Base-by-base conservation (phyloP, 2,329 filamentous ascomycete species). In the Venturia carpophila region DNA sequence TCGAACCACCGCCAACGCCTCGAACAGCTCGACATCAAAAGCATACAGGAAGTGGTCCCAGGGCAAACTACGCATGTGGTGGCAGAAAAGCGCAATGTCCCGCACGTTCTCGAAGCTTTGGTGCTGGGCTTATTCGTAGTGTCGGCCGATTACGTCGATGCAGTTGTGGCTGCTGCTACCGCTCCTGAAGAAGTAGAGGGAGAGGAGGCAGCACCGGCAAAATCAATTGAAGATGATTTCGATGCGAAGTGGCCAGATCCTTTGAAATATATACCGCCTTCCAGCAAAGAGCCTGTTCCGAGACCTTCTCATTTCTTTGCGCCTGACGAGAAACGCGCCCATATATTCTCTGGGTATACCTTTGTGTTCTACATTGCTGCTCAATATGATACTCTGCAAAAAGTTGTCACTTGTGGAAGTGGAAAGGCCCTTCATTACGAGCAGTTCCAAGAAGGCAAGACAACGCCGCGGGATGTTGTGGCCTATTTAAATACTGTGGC, bases 11-110 rank as follows among this genome's bases (percentile, higher is more conserved):
- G 84, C 67, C 78, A 83, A 41, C 82, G 82, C 64, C 83, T 97
- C 21, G 91, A 95, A 73, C 84, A 87, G 56, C 81, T 96, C n/a
- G 94, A 96, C 72, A 87, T 97, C 75, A 97, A 97, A 75, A 87
- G 91, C 17, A 79, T 89, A 17, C 80, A 84, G 55, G 87, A 92
- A 4, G 97, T 91, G 74, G 78, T 89, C 30, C 78, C 82, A 34
- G 82, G 79, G 19, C 78, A 83, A 37, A 97, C 93, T 0, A 96
- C 93, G 0, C 92, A 97, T 75, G 89, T 96, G 13, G 86, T 97
- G 42, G 87, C 91, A 9, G 90, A 87, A 74, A 97, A 96, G 76
- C 84, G 94, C 60, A 99, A 97, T 74, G 93, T 91, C 0, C 84
- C 92, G 0, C 92, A 91, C 69, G 91, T 90, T 0, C 80, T 99